These are phyloP conservation scores for Xylona heveae DNA, from an alignment of 495 filamentous ascomycete species.

Conservation along the genomic window DNA sequence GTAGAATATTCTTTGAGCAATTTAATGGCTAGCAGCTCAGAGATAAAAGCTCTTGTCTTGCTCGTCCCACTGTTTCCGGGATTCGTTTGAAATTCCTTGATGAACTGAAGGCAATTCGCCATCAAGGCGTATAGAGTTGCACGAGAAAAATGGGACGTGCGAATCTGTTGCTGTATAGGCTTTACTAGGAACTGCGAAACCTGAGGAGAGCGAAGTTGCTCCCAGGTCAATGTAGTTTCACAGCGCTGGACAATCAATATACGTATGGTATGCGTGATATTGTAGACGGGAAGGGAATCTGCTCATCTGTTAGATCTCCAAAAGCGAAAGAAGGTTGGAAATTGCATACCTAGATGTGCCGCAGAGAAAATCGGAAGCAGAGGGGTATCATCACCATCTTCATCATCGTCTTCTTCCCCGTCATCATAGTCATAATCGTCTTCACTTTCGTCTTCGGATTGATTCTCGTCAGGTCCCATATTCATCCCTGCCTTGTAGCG, in stretches of 20 bases:
- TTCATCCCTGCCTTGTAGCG: too few species aligned
- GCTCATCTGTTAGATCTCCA: slow-evolving; percentile 2
- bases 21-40: slow-evolving; percentile 82
- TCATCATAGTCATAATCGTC: slow-evolving; percentile 22
- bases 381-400: slow-evolving; percentile 23
- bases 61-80: slow-evolving; percentile 66
- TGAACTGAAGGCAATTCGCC: slow-evolving; percentile 84
- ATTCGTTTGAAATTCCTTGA: slow-evolving; percentile 61
- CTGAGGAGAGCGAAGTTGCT: slow-evolving; percentile 82
- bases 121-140: slow-evolving; percentile 77
- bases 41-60: slow-evolving; percentile 64
- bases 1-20: slow-evolving; percentile 73
- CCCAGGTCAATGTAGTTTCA: slow-evolving; percentile 88
- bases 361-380: slow-evolving; percentile 72
- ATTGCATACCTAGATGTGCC: slow-evolving; percentile 44
- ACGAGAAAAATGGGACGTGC: slow-evolving; percentile 55
- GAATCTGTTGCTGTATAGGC: slow-evolving; percentile 69
- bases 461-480: too few species aligned
- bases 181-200: slow-evolving; percentile 90
- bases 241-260: slow-evolving; percentile 59
- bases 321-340: background rate
- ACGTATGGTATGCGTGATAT: slow-evolving; percentile 71
- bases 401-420: slow-evolving; percentile 21
- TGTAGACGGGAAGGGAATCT: slow-evolving; percentile 71
- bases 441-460: slow-evolving; percentile 5